Percentiles rank a stretch among this genome's conserved stretches.
phyloP scores from a whole-genome alignment of 2,329 filamentous ascomycete genomes.

The Arthroderma uncinatum region DNA sequence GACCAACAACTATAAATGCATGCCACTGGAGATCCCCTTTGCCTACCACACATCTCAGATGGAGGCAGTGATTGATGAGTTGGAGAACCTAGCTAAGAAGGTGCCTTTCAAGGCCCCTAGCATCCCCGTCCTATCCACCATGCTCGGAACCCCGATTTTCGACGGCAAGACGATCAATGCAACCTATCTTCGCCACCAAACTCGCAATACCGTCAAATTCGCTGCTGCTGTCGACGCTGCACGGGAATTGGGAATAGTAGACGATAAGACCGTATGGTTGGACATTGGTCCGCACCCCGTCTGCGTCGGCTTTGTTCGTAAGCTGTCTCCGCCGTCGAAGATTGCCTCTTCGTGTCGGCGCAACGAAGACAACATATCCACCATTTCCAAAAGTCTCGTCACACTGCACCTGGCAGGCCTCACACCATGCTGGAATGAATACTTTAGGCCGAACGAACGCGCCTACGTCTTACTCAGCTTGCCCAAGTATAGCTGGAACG shows the following conservation, averaged over 20 bases:
- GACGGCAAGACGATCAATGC: slow-evolving; percentile 45
- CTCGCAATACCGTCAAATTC: slow-evolving; percentile 60
- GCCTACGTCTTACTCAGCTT: slow-evolving; percentile 49
- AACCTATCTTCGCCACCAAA: slow-evolving; percentile 29
- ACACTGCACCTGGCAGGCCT: slow-evolving; percentile 52
- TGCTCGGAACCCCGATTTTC: slow-evolving; percentile 50
- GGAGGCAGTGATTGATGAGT: not conserved
- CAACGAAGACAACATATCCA: slow-evolving; percentile 53
- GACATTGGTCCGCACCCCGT: slow-evolving; percentile 67
- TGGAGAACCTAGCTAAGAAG: slow-evolving; percentile 32
- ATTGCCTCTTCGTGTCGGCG: slow-evolving; percentile 52
- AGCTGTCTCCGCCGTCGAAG: slow-evolving; percentile 44
- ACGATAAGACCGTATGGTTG: slow-evolving; percentile 58
- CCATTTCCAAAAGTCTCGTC: slow-evolving; percentile 46
- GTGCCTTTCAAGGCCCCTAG: slow-evolving; percentile 48
- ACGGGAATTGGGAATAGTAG: slow-evolving; percentile 46
- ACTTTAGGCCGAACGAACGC: slow-evolving; percentile 42
- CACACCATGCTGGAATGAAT: slow-evolving; percentile 59
- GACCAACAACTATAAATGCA: slow-evolving; percentile 34
- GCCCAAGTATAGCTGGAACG: slow-evolving; percentile 57
- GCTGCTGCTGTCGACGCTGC: slow-evolving; percentile 50
- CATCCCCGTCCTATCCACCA: slow-evolving; percentile 56
- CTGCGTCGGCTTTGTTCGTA: slow-evolving; percentile 56
- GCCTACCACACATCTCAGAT: slow-evolving; percentile 58
- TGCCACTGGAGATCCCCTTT: slow-evolving; percentile 48